Evolutionary conservation across 2,329 filamentous ascomycete genomes (phyloP).

Genomic region (Scolecobasidium constrictum): DNA sequence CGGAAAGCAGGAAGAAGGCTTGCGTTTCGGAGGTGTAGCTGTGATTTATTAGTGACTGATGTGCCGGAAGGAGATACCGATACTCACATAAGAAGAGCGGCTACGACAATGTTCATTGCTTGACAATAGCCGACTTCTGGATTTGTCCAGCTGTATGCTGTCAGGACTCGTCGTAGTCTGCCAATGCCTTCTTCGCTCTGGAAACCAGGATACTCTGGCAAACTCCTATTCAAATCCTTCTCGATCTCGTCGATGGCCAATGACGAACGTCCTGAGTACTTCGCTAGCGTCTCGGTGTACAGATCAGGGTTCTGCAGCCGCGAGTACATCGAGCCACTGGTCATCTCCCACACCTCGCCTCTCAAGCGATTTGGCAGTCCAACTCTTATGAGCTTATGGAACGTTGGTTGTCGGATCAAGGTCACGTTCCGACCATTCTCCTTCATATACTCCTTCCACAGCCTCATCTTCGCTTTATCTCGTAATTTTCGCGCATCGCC

Average conservation of each 20-base stretch:
- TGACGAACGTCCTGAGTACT: constrained; percentile 76
- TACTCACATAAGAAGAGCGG: constrained; percentile 76
- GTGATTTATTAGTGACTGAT: constrained; percentile 18
- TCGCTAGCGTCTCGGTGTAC: constrained; percentile 73
- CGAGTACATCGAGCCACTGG: constrained; percentile 81
- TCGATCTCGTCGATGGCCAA: constrained; percentile 98
- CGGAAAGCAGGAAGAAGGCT: constrained; percentile 86
- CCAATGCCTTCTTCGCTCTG: constrained; percentile 94
- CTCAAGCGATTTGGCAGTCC: constrained; percentile 86
- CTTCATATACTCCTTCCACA: constrained; percentile 94
- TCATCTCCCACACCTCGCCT: constrained; percentile 92
- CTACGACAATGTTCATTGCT: constrained; percentile 99
- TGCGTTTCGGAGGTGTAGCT: constrained; percentile 93
- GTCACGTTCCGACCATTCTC: constrained; percentile 93
- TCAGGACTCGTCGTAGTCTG: constrained; percentile 77
- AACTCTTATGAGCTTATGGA: constrained; percentile 93
- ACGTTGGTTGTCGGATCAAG: constrained; percentile 87
- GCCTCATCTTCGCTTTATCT: constrained; percentile 90
- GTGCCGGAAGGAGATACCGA: constrained; percentile 1
- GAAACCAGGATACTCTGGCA: constrained; percentile 95
- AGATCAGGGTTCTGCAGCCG: constrained; percentile 75
- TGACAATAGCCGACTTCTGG: constrained; percentile 96
- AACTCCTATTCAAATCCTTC: constrained; percentile 90
- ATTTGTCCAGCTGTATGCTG: constrained; percentile 96
- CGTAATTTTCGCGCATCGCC: constrained; percentile 89